Base-by-base conservation (phyloP, 2,329 filamentous ascomycete species). In the Coniosporium tulheliwenetii region DNA sequence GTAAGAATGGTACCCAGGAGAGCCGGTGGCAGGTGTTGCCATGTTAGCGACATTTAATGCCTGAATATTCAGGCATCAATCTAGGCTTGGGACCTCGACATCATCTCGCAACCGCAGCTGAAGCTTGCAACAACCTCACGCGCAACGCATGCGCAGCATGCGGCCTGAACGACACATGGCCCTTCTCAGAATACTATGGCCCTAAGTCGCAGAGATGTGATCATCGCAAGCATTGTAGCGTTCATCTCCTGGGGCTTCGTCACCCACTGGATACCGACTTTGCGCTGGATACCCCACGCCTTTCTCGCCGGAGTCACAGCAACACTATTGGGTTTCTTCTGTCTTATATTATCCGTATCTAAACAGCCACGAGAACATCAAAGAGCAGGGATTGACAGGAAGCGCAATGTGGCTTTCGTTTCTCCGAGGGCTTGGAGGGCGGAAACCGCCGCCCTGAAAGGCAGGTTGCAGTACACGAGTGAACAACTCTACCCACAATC, bases 211-310 rank as follows among this genome's bases (percentile, higher is more conserved):
- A 77, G 75, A 70, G 73, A 86, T 73, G 70, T 79, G 60, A 70
- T 76, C 58, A 60, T 82, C 61, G 77, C 77, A 59, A 73, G 71
- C 59, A 60, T 81, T 58, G 77, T 71, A 60, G 73, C 70, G 59
- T 85, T 94, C 62, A 68, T 95, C 58, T 80, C 85, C 57, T 96
- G 89, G 89, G 83, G 84, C 46, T 80, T 87, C 59, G 73, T 81
- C 44, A 79, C 85, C 50, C 79, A 82, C 65, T 93, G 82, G 79
- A 69, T 86, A 52, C 86, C 89, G 29, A 66, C 77, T 44, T 67
- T 96, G 49, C 85, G 85, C 59, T 93, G 83, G 72, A 70, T 84
- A 35, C 84, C 82, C 52, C 83, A 93, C 61, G 85, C 87, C 51
- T 85, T 96, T 58, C 65, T 81, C 48, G 63, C 73, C 48, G 89